Evolutionary conservation across 352 stramenopile species (phyloP).

Genomic region (Stephanocyclus meneghinianus): DNA sequence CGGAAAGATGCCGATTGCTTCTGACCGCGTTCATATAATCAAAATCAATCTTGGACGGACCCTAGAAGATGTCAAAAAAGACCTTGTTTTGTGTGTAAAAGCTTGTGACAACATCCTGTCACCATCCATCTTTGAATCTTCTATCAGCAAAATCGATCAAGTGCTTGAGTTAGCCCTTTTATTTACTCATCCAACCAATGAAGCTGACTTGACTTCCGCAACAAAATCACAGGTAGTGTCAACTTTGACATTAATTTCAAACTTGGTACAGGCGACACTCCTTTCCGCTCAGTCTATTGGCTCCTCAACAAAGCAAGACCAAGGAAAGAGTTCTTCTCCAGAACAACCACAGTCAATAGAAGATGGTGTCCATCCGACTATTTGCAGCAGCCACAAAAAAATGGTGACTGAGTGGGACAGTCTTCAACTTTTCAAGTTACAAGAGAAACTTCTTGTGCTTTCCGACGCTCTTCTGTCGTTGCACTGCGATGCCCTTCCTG

Average conservation of each 20-base stretch:
- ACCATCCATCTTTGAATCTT: slow-evolving; percentile 60
- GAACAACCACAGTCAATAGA: slow-evolving; percentile 26
- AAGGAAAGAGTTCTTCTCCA: slow-evolving; percentile 15
- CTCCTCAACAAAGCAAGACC: background rate
- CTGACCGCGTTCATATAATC: slow-evolving; percentile 34
- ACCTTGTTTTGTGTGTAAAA: slow-evolving; percentile 53
- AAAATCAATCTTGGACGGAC: slow-evolving; percentile 23
- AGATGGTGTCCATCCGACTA: slow-evolving; percentile 14
- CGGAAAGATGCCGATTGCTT: slow-evolving; percentile 42
- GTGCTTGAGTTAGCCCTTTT: slow-evolving; percentile 22
- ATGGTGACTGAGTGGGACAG: slow-evolving; percentile 57
- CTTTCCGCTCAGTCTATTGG: slow-evolving; percentile 53
- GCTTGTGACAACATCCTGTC: slow-evolving; percentile 47
- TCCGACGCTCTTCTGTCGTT: slow-evolving; percentile 47
- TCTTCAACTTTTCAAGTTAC: slow-evolving; percentile 48
- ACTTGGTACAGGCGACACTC: slow-evolving; percentile 50
- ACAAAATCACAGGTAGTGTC: slow-evolving; percentile 2
- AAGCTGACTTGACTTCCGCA: slow-evolving; percentile 17
- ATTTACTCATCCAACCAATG: slow-evolving; percentile 18
- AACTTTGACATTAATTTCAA: slow-evolving; percentile 45
- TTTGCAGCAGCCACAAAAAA: slow-evolving; percentile 53
- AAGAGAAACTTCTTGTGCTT: slow-evolving; percentile 35
- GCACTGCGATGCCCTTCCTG: slow-evolving; percentile 34
- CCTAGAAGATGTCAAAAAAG: slow-evolving; percentile 38
- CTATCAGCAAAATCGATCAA: slow-evolving; percentile 40